Percentiles rank a stretch among this genome's conserved stretches.
Evolutionary conservation across 108 stramenopile species (phyloP).

Genomic region (Poteriospumella lacustris): DNA sequence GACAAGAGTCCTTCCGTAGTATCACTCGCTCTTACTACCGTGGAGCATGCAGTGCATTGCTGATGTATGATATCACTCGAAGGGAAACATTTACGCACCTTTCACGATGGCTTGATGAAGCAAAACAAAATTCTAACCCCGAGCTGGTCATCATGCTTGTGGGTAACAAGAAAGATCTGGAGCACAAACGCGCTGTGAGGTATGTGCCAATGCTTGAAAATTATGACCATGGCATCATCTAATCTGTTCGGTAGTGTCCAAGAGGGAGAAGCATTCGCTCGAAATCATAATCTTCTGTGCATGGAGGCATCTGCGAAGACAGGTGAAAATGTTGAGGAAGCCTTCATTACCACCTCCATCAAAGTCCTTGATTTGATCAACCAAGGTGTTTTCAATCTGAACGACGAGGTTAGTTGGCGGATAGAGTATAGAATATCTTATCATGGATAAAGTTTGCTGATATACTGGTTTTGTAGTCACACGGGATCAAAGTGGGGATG

Average conservation of each 20-base stretch:
- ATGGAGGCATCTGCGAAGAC: background rate
- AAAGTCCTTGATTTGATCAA: background rate
- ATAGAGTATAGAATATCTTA: no score
- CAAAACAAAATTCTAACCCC: constrained; percentile 37
- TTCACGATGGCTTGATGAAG: constrained; percentile 34
- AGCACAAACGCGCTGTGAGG: constrained; percentile 41
- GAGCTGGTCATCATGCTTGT: constrained; percentile 46
- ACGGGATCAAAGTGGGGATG: no score
- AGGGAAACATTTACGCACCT: constrained; percentile 28
- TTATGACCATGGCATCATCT: no score
- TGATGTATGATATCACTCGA: constrained; percentile 48
- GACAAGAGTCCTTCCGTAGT: constrained; percentile 41
- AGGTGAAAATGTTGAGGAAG: background rate
- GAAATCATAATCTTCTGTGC: background rate
- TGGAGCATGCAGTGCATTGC: constrained; percentile 40
- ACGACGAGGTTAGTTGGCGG: no score
- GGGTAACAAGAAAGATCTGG: constrained; percentile 51
- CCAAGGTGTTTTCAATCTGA: no score
- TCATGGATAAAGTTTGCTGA: no score
- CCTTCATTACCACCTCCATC: background rate
- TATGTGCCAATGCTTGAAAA: no score
- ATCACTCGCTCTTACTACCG: constrained; percentile 40
- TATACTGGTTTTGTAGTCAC: no score
- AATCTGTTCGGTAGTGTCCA: no score
- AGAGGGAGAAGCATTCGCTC: background rate